Conservation (phyloP, 2,329 filamentous ascomycete species). For the Onygena corvina region DNA sequence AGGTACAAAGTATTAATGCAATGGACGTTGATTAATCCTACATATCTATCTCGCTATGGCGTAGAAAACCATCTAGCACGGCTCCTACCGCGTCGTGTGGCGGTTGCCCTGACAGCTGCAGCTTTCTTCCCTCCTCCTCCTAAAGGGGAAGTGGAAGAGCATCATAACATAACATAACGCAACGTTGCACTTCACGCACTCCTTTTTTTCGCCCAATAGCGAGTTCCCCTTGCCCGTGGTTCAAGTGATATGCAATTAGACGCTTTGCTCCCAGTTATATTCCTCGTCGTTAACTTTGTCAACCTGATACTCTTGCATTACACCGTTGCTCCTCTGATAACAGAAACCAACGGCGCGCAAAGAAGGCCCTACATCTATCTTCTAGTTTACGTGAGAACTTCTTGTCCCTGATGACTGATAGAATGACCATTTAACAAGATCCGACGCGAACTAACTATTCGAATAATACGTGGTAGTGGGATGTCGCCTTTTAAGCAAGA, state of each 20-base stretch:
- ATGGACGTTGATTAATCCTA: too few relatives aligned
- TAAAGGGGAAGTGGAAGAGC: background rate
- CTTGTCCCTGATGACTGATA: background rate
- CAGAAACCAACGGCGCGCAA: background rate
- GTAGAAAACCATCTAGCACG: background rate
- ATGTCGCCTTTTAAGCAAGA: background rate
- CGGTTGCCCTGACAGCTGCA: background rate
- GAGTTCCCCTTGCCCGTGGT: too few relatives aligned
- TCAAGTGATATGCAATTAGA: background rate
- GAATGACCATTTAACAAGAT: too few relatives aligned
- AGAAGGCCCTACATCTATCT: background rate
- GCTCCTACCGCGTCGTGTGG: background rate
- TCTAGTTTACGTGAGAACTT: background rate
- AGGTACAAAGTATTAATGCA: background rate
- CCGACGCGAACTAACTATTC: background rate
- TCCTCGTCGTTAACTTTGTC: background rate
- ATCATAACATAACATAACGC: conserved; percentile 1
- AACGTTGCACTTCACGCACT: background rate
- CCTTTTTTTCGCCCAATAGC: background rate
- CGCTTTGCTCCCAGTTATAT: background rate
- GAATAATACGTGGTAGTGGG: background rate
- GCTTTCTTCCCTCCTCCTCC: background rate
- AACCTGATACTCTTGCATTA: background rate
- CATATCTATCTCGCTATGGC: too few relatives aligned
- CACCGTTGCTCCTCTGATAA: background rate